These are phyloP conservation scores for Rubia peregrina DNA, from an alignment of 305 asterid species.

Conservation along the genomic window DNA sequence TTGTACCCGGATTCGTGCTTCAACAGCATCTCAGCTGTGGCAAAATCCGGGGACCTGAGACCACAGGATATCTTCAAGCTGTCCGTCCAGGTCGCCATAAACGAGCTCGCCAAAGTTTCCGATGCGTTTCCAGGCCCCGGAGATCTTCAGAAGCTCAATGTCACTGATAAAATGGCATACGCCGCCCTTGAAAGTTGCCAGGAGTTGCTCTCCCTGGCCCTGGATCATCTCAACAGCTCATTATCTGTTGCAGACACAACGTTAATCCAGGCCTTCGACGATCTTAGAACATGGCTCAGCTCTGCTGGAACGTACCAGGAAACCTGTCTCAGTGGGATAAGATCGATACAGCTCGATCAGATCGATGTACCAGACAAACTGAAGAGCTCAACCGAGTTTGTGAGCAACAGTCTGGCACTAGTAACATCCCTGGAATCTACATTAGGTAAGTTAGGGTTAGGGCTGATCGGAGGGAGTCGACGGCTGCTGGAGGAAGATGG, in stretches of 20 bases:
- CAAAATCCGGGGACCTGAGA: constrained; percentile 24
- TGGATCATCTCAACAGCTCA: constrained; percentile 39
- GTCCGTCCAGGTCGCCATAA: constrained; percentile 39
- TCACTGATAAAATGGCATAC: constrained; percentile 25
- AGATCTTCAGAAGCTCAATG: constrained; percentile 21
- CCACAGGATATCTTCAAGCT: constrained; percentile 34
- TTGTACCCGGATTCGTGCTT: constrained; percentile 43
- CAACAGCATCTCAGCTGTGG: constrained; percentile 34
- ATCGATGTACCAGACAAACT: constrained; percentile 7
- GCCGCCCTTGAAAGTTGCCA: constrained; percentile 36
- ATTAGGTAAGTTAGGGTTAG: background rate
- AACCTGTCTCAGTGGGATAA: constrained; percentile 33
- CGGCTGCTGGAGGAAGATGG: constrained; percentile 35
- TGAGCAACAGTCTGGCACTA: constrained; percentile 33
- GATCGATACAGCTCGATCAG: background rate
- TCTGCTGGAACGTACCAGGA: constrained; percentile 30
- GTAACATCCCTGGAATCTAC: constrained; percentile 19
- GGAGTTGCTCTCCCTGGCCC: constrained; percentile 34
- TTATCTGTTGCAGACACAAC: constrained; percentile 15
- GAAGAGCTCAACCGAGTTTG: constrained; percentile 19
- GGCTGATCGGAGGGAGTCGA: constrained; percentile 22
- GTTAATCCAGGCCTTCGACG: constrained; percentile 15
- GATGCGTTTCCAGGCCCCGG: constrained; percentile 13
- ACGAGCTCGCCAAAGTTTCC: constrained; percentile 33
- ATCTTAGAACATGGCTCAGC: constrained; percentile 34